phyloP scores from a whole-genome alignment of 805 yeast genomes.

The Scheffersomyces ergatensis region DNA sequence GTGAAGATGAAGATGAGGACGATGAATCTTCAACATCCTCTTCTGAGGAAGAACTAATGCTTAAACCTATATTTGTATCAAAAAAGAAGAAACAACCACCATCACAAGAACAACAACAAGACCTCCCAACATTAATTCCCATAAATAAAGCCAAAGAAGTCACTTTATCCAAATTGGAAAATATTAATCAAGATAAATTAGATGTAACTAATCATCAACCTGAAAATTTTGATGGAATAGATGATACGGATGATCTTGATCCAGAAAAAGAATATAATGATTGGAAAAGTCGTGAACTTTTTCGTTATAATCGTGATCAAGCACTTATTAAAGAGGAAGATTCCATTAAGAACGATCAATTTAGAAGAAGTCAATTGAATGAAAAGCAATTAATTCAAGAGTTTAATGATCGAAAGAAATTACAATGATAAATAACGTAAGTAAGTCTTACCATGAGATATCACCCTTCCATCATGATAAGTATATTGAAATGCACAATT shows the following conservation, averaged over 20 bases:
- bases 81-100: slow-evolving; percentile 4
- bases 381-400: slow-evolving; percentile 1
- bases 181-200: background rate
- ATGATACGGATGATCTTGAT: slow-evolving; percentile 33
- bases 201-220: background rate
- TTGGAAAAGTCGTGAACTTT: slow-evolving; percentile 29
- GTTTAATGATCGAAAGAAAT: background rate
- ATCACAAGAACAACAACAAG: background rate
- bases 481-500: too few relatives aligned
- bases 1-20: too few relatives aligned
- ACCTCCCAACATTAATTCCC: background rate
- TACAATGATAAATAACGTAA: too few relatives aligned
- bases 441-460: background rate
- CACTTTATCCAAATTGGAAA: slow-evolving; percentile 6
- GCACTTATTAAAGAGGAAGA: slow-evolving; percentile 17
- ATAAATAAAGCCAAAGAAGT: background rate
- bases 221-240: slow-evolving; percentile 26
- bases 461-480: too few relatives aligned
- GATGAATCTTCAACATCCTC: slow-evolving; percentile 4
- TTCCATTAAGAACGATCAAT: slow-evolving; percentile 21
- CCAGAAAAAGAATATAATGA: slow-evolving; percentile 28
- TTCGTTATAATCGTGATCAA: slow-evolving; percentile 22
- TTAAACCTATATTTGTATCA: slow-evolving; percentile 13
- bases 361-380: slow-evolving; percentile 10
- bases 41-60: slow-evolving; percentile 6